Evolutionary conservation across 108 stramenopile genomes (phyloP).

Genomic region (Heterococcus sp.): DNA sequence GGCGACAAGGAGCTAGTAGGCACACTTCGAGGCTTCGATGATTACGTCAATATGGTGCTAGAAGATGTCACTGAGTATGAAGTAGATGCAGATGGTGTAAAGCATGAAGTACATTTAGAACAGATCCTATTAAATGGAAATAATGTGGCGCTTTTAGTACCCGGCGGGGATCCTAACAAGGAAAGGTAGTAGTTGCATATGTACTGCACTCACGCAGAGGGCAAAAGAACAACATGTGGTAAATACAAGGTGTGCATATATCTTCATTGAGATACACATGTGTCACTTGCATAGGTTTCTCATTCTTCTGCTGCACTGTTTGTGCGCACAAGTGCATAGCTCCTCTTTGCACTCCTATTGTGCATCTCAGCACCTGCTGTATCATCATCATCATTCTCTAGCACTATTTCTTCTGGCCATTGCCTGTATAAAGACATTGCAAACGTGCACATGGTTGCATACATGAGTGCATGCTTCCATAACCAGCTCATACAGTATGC

Average conservation of each 20-base stretch:
- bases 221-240: neutral
- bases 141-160: constrained; percentile 57
- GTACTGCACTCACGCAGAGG: neutral
- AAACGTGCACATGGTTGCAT: neutral
- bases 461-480: neutral
- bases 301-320: too few relatives aligned
- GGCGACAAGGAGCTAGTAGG: constrained; percentile 63
- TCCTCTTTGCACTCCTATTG: neutral
- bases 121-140: constrained; percentile 68
- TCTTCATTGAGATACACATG: neutral
- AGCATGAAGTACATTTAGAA: constrained; percentile 47
- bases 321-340: too few relatives aligned
- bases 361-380: neutral
- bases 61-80: constrained; percentile 66
- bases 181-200: neutral
- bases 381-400: neutral
- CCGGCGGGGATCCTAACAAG: constrained; percentile 48
- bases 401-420: neutral
- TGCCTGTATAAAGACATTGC: neutral
- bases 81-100: constrained; percentile 34
- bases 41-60: constrained; percentile 69
- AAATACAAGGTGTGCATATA: neutral
- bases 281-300: too few relatives aligned
- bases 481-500: neutral
- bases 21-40: constrained; percentile 64